Conservation (phyloP, 2,329 filamentous ascomycete genomes). For the Ophiostoma himal-ulmi region DNA sequence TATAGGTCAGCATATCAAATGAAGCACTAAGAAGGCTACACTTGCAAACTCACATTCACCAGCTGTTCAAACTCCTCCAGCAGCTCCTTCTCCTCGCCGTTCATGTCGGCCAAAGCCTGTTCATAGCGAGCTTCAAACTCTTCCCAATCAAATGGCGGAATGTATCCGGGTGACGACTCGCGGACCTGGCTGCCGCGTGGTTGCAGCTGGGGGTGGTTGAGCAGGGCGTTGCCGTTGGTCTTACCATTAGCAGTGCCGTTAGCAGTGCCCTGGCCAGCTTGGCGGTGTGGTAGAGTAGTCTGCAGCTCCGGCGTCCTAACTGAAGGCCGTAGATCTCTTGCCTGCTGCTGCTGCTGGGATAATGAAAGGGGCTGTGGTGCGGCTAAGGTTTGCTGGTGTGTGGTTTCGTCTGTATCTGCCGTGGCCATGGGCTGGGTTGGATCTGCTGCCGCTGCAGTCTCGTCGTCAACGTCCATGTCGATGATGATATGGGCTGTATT, state of each 20-base stretch:
- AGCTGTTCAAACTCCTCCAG: conserved; percentile 61
- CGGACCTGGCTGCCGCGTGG: conserved; percentile 15
- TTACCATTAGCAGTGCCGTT: conserved; percentile 28
- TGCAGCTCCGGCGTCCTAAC: conserved; percentile 38
- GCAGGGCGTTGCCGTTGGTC: not conserved
- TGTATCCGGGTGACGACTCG: conserved; percentile 40
- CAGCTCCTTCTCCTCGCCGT: conserved; percentile 58
- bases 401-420: not conserved
- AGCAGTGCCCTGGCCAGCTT: conserved; percentile 24
- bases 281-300: conserved; percentile 18
- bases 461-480: conserved; percentile 26
- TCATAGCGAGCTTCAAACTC: conserved; percentile 67
- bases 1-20: not conserved
- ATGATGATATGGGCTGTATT: not conserved
- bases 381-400: not conserved
- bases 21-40: not conserved
- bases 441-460: not conserved
- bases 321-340: conserved; percentile 23
- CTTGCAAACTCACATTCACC: conserved; percentile 33
- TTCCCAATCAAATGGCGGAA: conserved; percentile 63
- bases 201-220: conserved; percentile 9
- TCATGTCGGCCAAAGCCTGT: conserved; percentile 56
- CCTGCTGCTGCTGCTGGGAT: not conserved
- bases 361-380: not conserved
- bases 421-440: not conserved